Base-by-base conservation (phyloP, 352 stramenopile genomes). In the Globisporangium sylvaticum region DNA sequence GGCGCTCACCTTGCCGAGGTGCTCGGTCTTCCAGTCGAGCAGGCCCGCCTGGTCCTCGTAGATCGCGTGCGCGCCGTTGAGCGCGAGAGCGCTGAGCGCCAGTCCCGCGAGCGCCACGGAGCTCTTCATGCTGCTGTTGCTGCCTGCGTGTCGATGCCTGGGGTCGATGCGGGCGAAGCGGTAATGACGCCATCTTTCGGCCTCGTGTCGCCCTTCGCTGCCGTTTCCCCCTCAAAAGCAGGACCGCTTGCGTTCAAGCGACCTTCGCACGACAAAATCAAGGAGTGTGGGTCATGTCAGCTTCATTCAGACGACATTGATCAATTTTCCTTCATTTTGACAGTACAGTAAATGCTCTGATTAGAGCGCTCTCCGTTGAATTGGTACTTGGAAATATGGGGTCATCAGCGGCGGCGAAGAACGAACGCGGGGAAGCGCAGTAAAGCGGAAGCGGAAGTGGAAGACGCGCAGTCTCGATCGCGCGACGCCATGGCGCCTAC, bases 11-110 rank as follows among this genome's bases (percentile, higher is more conserved):
- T 78, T 74, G 29, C 87, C 87, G 18, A 95, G 55, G 62, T 92
- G 81, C 69, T 91, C 62, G 15, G 76, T 65, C 56, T 79, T 87
- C 85, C 85, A 95, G 80, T 95, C 87, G 59, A 93, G 85, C 63
- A 92, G 71, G 3, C 84, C 87, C 5, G 80, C 83, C 64, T 95
- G 87, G 68, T 95, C 87, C 44, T 87, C 81, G 68, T 81, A 93
- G 54, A 95, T 79, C 20, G 72, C 84, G 55, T 34, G 59, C 27
- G 69, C 52, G 18, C 54, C 27, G 24, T 69, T 55, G 48, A 81
- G 29, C 42, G 24, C n/a, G 10, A 61, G 55, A 6, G 54, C 27
- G 62, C 63, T 75, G 32, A 87, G 70, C 67, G 72, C 65, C 22
- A 79, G 42, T 50, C 42, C 42, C 18, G 42, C 42, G 42, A 50